These are phyloP conservation scores for Fusarium domesticum DNA, from an alignment of 2,329 filamentous ascomycete genomes.

Conservation along the genomic window DNA sequence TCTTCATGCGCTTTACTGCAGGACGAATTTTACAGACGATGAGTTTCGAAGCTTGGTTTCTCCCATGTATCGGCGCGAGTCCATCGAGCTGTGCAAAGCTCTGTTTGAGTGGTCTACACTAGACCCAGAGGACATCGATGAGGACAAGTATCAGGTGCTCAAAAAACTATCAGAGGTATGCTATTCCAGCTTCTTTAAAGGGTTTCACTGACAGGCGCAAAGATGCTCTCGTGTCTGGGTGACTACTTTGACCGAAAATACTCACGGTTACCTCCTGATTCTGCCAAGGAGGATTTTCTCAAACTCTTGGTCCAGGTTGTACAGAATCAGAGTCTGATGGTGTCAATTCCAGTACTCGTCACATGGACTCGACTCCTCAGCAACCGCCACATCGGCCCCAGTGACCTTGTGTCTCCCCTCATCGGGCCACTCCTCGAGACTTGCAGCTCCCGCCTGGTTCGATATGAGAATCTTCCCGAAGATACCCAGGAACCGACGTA, in stretches of 20 bases:
- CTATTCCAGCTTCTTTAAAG: neutral
- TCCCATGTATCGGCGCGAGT: conserved; percentile 72
- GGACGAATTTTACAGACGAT: conserved; percentile 69
- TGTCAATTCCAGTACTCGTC: conserved; percentile 89
- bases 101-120: conserved; percentile 79
- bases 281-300: conserved; percentile 71
- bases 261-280: conserved; percentile 58
- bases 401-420: conserved; percentile 59
- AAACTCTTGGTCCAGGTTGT: conserved; percentile 75
- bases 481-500: conserved; percentile 77
- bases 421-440: conserved; percentile 77
- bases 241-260: conserved; percentile 80
- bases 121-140: conserved; percentile 78
- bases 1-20: conserved; percentile 76
- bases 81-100: conserved; percentile 67
- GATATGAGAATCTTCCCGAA: conserved; percentile 83
- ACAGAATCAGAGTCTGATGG: conserved; percentile 80
- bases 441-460: conserved; percentile 77
- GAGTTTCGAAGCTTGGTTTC: conserved; percentile 77
- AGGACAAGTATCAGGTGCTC: conserved; percentile 85
- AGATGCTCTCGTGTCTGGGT: conserved; percentile 83
- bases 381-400: conserved; percentile 63
- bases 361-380: conserved; percentile 82
- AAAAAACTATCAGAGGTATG: conserved; percentile 91
- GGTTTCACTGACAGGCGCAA: neutral